Evolutionary conservation across 257 asterid genomes (phyloP), one percentile per base, ranked within the genome.

Genomic region (Solanum habrochaites): DNA sequence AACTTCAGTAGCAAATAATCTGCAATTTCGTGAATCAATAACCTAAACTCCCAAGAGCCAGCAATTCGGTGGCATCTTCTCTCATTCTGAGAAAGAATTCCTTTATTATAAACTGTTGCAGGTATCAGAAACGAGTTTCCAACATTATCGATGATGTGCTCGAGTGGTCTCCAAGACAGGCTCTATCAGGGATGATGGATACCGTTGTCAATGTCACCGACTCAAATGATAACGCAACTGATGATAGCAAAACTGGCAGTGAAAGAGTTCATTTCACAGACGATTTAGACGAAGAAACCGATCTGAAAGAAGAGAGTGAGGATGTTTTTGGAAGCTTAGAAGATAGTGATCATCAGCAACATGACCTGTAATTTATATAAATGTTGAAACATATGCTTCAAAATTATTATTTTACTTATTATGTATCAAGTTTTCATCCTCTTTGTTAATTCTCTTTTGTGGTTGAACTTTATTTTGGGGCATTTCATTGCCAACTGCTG

Each of bases 61-160:
- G 85, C 29, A 80, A 47, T 45, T 52, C 62, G 0, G 35, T 75
- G 83, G 1, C 32, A 5, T 77, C 39, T 7, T 40, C 12, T 25
- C 27, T 77, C 20, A 74, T 73, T 73, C 29, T 77, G 83, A 77
- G 25, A 69, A 47, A 81, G 31, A 77, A 86, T 42, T 31, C 18
- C 86, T 84, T 80, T 47, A 8, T 29, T 47, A 80, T 80, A 18
- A 15, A 47, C 45, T 78, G 20, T 87, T 89, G 90, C 94, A 97
- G 99, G 95, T 96, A 97, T 91, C 99, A 97, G 82, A 94, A 89
- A 92, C 93, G 98, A 92, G 98, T 97, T 70, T 97, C 93, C 85
- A 97, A 97, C 93, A 97, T 97, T 85, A 97, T 97, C 18, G 99
- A 97, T 23, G 99, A 97, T 82, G 99, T 97, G 91, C 93, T 96